Conservation (phyloP, 148 eudicot genomes). For the Chenopodium album region DNA sequence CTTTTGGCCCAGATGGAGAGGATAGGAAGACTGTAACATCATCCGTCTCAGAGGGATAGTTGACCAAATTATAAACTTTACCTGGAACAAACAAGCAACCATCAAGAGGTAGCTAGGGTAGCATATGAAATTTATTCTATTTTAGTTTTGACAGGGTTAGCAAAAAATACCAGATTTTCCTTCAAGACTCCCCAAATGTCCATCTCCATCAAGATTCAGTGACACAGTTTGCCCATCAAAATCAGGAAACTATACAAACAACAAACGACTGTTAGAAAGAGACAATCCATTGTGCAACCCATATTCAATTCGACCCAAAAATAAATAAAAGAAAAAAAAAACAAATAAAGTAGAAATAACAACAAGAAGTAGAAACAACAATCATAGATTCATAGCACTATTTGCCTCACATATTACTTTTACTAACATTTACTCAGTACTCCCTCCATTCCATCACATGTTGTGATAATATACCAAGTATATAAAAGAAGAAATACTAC, state of each 20-base stretch:
- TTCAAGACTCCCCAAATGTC: conserved; percentile 58
- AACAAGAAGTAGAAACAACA: neutral
- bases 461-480: too few relatives aligned
- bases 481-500: too few relatives aligned
- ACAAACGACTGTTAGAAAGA: neutral
- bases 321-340: neutral
- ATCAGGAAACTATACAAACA: conserved; percentile 53
- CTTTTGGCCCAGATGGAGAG: conserved; percentile 51
- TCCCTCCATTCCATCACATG: too few relatives aligned
- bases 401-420: neutral
- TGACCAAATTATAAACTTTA: conserved; percentile 62
- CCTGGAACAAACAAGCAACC: conserved; percentile 43
- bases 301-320: neutral
- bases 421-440: neutral
- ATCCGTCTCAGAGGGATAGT: conserved; percentile 46
- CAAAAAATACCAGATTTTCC: conserved; percentile 50
- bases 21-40: conserved; percentile 63
- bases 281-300: conserved; percentile 1
- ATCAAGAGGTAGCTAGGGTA: conserved; percentile 2
- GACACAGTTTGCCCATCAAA: conserved; percentile 59
- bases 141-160: conserved; percentile 5
- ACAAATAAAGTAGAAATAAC: too few relatives aligned
- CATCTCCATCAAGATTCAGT: conserved; percentile 55
- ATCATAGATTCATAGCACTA: neutral
- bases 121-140: neutral